A percentile compares a stretch with the other conserved stretches of the same genome.
These are phyloP conservation scores for Solanum hybrid DNA, from an alignment of 305 asterid species.

Conservation along the genomic window DNA sequence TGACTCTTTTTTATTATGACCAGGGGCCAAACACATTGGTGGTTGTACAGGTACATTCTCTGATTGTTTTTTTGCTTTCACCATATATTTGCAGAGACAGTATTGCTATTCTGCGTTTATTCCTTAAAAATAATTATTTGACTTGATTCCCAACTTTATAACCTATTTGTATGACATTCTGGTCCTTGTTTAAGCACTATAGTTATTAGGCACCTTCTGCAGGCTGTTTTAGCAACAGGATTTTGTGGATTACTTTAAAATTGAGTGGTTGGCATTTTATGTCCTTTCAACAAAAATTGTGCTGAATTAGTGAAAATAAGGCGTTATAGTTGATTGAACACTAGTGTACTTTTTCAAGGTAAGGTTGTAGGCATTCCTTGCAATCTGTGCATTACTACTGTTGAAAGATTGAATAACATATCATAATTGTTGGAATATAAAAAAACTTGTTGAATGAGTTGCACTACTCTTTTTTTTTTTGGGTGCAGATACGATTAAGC, in stretches of 20 bases:
- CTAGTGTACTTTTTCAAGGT: neutral
- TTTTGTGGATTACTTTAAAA: neutral
- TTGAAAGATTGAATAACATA: neutral
- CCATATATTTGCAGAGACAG: neutral
- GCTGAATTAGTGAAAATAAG: neutral
- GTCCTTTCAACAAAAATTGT: neutral
- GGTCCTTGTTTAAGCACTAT: neutral
- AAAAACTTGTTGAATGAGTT: neutral
- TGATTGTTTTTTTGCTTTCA: neutral
- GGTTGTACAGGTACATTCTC: conserved; percentile 54
- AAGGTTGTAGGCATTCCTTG: neutral
- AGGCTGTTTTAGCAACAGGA: neutral
- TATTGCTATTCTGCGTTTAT: neutral
- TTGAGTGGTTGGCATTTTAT: neutral
- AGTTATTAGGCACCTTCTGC: neutral
- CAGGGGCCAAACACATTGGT: conserved; percentile 71
- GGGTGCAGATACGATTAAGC: conserved; percentile 53
- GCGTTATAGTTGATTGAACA: neutral
- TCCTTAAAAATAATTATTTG: neutral
- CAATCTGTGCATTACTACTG: neutral
- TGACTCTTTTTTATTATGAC: conserved; percentile 12
- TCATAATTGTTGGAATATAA: neutral
- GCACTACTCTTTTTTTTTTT: too few relatives aligned
- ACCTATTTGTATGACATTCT: neutral
- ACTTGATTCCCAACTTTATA: neutral